Evolutionary conservation across 192 early-diverging fungal species (phyloP).

Genomic region (Linnemannia schmuckeri): DNA sequence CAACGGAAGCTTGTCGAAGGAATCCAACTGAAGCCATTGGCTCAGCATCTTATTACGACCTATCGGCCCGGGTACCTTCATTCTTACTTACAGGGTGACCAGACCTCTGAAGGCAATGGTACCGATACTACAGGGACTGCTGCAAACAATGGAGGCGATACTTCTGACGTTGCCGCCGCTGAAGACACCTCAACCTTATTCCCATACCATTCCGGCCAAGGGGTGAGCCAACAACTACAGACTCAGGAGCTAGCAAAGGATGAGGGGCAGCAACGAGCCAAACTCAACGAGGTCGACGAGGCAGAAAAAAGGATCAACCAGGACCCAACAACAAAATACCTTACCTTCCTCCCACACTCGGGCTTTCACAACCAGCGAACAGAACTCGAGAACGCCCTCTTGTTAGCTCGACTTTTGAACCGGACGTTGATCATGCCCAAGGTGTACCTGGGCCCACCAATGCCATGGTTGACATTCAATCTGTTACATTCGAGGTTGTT

Average conservation of each 20-base stretch:
- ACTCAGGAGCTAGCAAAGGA: background rate
- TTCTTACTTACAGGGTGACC: background rate
- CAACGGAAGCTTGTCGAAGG: slow-evolving; percentile 31
- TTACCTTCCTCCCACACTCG: slow-evolving; percentile 67
- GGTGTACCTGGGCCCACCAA: slow-evolving; percentile 64
- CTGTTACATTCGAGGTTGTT: slow-evolving; percentile 62
- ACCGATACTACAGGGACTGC: background rate
- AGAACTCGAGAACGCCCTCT: slow-evolving; percentile 62
- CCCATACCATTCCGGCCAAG: background rate
- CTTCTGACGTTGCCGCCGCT: background rate
- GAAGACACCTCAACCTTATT: background rate
- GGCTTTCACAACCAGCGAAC: slow-evolving; percentile 70
- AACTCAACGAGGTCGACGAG: background rate
- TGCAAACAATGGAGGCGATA: background rate
- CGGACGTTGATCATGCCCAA: slow-evolving; percentile 68
- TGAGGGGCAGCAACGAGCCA: background rate
- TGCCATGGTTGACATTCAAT: slow-evolving; percentile 64
- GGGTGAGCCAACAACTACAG: background rate
- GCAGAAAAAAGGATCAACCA: background rate
- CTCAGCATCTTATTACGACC: slow-evolving; percentile 33
- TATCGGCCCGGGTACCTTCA: slow-evolving; percentile 33
- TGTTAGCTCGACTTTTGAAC: slow-evolving; percentile 61
- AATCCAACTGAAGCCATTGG: slow-evolving; percentile 13
- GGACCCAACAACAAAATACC: slow-evolving; percentile 40
- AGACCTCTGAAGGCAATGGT: background rate